phyloP scores from a whole-genome alignment of 306 rosid genomes.

The Boehmeria nivea region DNA sequence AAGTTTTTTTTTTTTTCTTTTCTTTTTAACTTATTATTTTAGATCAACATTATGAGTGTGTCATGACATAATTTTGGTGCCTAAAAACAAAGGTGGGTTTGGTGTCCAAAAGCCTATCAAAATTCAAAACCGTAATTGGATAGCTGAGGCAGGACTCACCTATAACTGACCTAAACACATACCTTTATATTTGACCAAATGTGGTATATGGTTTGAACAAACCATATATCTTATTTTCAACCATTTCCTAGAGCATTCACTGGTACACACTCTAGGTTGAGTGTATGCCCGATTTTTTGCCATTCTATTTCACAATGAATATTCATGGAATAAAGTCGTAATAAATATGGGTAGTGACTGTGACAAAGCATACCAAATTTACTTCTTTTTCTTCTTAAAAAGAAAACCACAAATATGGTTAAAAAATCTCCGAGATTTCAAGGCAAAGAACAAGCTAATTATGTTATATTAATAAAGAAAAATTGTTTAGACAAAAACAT shows the following conservation, averaged over 20 bases:
- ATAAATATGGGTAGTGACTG: neutral
- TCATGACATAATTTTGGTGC: neutral
- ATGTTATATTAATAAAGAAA: too few relatives aligned
- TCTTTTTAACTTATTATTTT: too few relatives aligned
- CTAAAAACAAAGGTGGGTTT: neutral
- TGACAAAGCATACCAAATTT: neutral
- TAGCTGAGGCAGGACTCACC: neutral
- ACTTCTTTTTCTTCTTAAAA: neutral
- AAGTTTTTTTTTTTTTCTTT: too few relatives aligned
- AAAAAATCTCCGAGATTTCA: neutral
- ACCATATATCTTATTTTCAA: neutral
- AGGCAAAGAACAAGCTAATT: neutral
- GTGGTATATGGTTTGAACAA: too few relatives aligned
- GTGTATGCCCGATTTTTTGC: too few relatives aligned
- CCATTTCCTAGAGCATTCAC: neutral
- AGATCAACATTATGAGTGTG: too few relatives aligned
- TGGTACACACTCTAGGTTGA: neutral
- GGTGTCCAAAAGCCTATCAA: conserved; percentile 11
- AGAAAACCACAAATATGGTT: neutral
- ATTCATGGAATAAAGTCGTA: neutral
- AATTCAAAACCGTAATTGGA: too few relatives aligned
- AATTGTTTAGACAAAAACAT: too few relatives aligned
- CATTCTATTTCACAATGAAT: neutral
- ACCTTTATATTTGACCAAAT: neutral
- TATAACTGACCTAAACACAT: neutral